These are phyloP conservation scores for Naegleria lovaniensis DNA, from an alignment of 208 protist species.

Conservation along the genomic window DNA sequence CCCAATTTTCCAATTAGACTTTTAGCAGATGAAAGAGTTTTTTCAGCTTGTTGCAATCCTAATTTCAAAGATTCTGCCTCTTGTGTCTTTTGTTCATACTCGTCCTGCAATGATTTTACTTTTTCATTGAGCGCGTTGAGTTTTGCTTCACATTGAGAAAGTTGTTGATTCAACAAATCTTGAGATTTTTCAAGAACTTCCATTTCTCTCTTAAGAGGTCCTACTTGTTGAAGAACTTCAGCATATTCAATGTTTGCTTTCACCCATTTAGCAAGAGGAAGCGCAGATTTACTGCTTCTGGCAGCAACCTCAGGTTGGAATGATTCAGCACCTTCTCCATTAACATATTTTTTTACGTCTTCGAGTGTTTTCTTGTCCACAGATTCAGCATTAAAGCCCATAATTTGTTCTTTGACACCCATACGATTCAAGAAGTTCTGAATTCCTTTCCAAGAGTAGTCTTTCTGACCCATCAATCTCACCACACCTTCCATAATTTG, in stretches of 20 bases:
- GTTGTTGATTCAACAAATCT: conserved; percentile 44
- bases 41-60: conserved; percentile 77
- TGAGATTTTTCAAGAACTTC: conserved; percentile 23
- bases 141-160: conserved; percentile 47
- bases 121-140: conserved; percentile 79
- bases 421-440: conserved; percentile 81
- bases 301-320: conserved; percentile 85
- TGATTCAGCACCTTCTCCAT: conserved; percentile 60
- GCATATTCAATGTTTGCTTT: conserved; percentile 91
- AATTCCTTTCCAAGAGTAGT: conserved; percentile 83
- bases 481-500: conserved; percentile 93
- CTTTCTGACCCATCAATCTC: conserved; percentile 72
- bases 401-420: conserved; percentile 86
- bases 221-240: conserved; percentile 81
- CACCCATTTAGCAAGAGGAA: conserved; percentile 93
- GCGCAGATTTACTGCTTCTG: conserved; percentile 82
- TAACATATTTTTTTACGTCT: conserved; percentile 77
- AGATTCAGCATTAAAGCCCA: conserved; percentile 86
- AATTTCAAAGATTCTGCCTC: conserved; percentile 82
- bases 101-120: conserved; percentile 75
- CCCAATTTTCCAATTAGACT: conserved; percentile 86
- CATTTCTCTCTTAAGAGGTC: conserved; percentile 74
- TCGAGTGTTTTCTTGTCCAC: conserved; percentile 58
- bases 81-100: conserved; percentile 83
- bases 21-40: conserved; percentile 70